phyloP scores from a whole-genome alignment of 345 rosid species.

The Linum usitatissimum region DNA sequence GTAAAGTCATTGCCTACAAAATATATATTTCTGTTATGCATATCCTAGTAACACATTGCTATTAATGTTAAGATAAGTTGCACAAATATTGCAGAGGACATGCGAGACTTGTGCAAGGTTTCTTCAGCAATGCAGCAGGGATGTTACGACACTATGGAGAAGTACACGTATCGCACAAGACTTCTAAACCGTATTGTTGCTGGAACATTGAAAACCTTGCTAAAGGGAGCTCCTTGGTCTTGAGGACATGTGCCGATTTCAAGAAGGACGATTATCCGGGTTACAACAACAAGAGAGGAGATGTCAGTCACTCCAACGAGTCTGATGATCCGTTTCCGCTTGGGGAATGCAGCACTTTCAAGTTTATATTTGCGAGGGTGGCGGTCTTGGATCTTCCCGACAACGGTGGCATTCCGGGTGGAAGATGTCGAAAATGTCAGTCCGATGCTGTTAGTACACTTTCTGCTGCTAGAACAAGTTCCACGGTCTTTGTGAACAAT shows the following conservation, averaged over 20 bases:
- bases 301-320: conserved; percentile 26
- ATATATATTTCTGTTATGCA: too few species aligned
- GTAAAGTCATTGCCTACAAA: conserved; percentile 26
- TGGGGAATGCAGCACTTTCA: conserved; percentile 44
- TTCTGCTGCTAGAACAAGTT: too few species aligned
- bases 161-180: conserved; percentile 54
- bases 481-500: too few species aligned
- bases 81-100: conserved; percentile 30
- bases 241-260: conserved; percentile 20
- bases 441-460: too few species aligned
- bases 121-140: conserved; percentile 33
- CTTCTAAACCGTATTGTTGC: conserved; percentile 27
- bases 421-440: too few species aligned
- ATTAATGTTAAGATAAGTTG: background rate
- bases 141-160: conserved; percentile 36
- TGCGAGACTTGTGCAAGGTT: conserved; percentile 27
- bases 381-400: too few species aligned
- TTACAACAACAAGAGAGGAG: conserved; percentile 44
- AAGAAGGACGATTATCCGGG: conserved; percentile 34
- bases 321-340: conserved; percentile 41
- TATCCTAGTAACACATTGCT: too few species aligned
- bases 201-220: conserved; percentile 55
- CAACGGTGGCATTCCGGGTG: too few species aligned
- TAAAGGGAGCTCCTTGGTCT: conserved; percentile 18
- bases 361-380: too few species aligned